A percentile compares a stretch with the other conserved stretches of the same genome.
Evolutionary conservation across 192 early-diverging fungal genomes (phyloP).

Genomic region (Kappamyces sp.): DNA sequence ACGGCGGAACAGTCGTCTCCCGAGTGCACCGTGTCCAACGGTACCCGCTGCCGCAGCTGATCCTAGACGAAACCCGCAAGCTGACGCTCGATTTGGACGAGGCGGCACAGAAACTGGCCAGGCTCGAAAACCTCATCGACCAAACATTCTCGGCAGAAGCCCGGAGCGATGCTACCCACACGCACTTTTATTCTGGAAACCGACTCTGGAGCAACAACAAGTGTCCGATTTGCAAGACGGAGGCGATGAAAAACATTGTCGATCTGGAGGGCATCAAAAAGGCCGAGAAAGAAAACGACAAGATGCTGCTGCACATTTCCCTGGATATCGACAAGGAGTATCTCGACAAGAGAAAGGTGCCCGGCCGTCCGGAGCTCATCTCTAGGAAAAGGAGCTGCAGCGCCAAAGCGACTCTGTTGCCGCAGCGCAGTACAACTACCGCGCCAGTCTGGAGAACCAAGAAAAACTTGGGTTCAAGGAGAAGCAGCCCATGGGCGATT

Average conservation of each 20-base stretch:
- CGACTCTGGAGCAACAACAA: constrained; percentile 37
- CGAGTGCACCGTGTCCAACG: not conserved
- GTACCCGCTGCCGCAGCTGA: not conserved
- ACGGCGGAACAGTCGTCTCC: not conserved
- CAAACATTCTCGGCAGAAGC: constrained; percentile 2
- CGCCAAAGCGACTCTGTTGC: constrained; percentile 15
- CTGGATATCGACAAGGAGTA: constrained; percentile 36
- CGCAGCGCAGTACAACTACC: constrained; percentile 37
- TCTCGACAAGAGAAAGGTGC: constrained; percentile 24
- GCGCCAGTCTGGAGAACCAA: constrained; percentile 23
- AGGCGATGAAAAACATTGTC: constrained; percentile 19
- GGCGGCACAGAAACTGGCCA: not conserved
- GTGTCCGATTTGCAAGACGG: constrained; percentile 39
- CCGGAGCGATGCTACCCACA: constrained; percentile 21
- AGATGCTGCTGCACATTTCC: constrained; percentile 36
- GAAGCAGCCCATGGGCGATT: constrained; percentile 33
- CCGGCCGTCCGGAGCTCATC: not conserved
- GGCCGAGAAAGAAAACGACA: constrained; percentile 40
- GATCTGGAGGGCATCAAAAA: constrained; percentile 15
- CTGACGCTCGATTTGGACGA: not conserved
- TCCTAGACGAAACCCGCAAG: not conserved
- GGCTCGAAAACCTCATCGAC: constrained; percentile 10
- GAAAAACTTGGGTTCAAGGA: constrained; percentile 5
- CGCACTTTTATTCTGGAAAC: constrained; percentile 37
- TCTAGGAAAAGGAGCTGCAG: constrained; percentile 23